These are phyloP conservation scores for Claviceps cyperi DNA, from an alignment of 2,329 filamentous ascomycete species.

Conservation along the genomic window DNA sequence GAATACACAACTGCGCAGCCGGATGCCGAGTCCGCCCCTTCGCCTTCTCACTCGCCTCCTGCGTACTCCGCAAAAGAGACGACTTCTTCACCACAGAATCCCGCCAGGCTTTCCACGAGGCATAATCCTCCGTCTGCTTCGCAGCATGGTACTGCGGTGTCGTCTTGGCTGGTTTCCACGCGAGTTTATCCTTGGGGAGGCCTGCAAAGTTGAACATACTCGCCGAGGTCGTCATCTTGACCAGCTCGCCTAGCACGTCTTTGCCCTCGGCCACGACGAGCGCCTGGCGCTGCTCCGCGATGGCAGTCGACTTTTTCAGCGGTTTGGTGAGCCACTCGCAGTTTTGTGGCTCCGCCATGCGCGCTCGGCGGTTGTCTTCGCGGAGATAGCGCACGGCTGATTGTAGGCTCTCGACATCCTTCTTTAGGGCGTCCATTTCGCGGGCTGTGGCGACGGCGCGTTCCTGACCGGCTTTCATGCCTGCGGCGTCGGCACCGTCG, in stretches of 20 bases:
- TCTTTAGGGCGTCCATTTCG: slow-evolving; percentile 58
- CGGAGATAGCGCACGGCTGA: slow-evolving; percentile 53
- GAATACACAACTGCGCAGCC: slow-evolving; percentile 36
- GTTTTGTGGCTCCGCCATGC: slow-evolving; percentile 38
- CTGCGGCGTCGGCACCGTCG: slow-evolving; percentile 35
- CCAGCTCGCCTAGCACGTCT: slow-evolving; percentile 49
- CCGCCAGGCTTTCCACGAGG: slow-evolving; percentile 45
- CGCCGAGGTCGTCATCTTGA: slow-evolving; percentile 43
- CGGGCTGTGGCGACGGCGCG: slow-evolving; percentile 54
- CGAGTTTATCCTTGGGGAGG: slow-evolving; percentile 44
- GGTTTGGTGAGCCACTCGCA: slow-evolving; percentile 50
- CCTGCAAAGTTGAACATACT: slow-evolving; percentile 44
- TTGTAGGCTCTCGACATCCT: slow-evolving; percentile 50
- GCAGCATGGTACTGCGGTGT: slow-evolving; percentile 55
- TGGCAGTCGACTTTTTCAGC: slow-evolving; percentile 30
- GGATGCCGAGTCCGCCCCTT: slow-evolving; percentile 14
- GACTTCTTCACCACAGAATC: slow-evolving; percentile 40
- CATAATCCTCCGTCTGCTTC: slow-evolving; percentile 50
- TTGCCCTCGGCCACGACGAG: slow-evolving; percentile 46
- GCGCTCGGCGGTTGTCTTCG: slow-evolving; percentile 50
- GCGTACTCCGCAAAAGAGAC: slow-evolving; percentile 20
- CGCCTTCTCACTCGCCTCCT: slow-evolving; percentile 7
- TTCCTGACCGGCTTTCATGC: slow-evolving; percentile 45
- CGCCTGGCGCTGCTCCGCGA: slow-evolving; percentile 32
- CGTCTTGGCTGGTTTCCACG: slow-evolving; percentile 49